Evolutionary conservation across 176 grass and related monocot species (phyloP), one percentile per base, ranked within the genome.

Genomic region (Musa acuminata): DNA sequence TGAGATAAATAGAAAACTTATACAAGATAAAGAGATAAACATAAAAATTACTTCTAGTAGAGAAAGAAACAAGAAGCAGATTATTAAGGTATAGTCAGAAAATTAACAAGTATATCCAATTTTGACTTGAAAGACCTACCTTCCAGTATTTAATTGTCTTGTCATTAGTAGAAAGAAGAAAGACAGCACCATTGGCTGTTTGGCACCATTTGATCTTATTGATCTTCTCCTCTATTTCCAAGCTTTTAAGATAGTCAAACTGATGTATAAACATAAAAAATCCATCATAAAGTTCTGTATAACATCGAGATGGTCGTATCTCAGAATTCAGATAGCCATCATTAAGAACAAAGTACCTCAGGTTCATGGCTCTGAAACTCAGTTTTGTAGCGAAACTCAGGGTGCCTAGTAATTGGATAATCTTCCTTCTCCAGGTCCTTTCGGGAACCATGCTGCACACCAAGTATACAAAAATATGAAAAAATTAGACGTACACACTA

Each of bases 171-270:
- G 93, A 92, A 71, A 96, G 83, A 77, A 96, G 87, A 88, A 92
- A 96, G 51, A 86, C 80, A 29, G 87, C 77, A 3, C 81, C 78
- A 86, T 92, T 92, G 63, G 89, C 63, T 79, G 83, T 71, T 82
- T 90, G 81, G 79, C 89, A 92, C 93, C 93, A 96, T 80, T 80
- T 92, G 85, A 96, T 92, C 84, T 96, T 87, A 76, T 96, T 96
- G 79, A 96, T 96, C 83, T 96, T 96, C 87, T 96, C 93, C 89
- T 92, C 93, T 76, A 96, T 96, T 88, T 96, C 93, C 89, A 92
- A 86, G 67, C 93, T 96, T 83, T 96, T 96, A 74, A 96, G 93
- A 74, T 96, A 96, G 86, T 96, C 93, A 82, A 96, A 96, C 93
- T 96, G 83, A 78, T 21, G 68, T 52, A n/a, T 43, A 43, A 71